Evolutionary conservation across 1,284 basidiomycete genomes (phyloP).

Genomic region (Kalmanozyma brasiliensis): DNA sequence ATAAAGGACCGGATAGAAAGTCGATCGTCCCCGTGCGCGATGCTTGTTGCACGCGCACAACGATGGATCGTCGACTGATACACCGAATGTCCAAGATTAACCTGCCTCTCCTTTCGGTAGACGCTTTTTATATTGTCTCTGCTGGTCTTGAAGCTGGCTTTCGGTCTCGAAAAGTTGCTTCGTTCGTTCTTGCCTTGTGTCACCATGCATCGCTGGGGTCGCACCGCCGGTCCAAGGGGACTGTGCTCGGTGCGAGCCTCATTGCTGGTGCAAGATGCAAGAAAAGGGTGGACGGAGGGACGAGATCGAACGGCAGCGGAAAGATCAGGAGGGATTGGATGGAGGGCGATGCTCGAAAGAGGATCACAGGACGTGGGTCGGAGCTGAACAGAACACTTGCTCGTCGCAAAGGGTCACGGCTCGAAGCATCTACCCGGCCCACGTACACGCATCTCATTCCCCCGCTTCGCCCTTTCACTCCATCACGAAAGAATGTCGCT

Average conservation of each 20-base stretch:
- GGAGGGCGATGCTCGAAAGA: not conserved
- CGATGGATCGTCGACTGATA: conserved; percentile 41
- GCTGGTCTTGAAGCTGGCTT: no score
- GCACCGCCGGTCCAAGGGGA: conserved; percentile 17
- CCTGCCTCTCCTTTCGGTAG: not conserved
- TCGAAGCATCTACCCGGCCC: conserved; percentile 27
- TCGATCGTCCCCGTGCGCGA: conserved; percentile 14
- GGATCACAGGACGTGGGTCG: conserved; percentile 4
- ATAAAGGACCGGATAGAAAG: conserved; percentile 48
- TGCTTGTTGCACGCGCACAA: no score
- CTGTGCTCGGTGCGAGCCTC: conserved; percentile 8
- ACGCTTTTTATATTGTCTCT: no score
- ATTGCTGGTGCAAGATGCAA: not conserved
- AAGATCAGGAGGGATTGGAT: no score
- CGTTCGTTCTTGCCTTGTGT: no score
- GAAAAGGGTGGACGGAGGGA: not conserved
- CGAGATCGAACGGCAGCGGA: not conserved
- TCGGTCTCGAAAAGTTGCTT: no score
- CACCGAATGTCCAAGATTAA: conserved; percentile 39
- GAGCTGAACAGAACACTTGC: conserved; percentile 44
- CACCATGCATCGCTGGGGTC: conserved; percentile 11
- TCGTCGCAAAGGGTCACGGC: conserved; percentile 21
- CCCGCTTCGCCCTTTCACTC: not conserved
- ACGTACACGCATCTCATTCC: conserved; percentile 9
- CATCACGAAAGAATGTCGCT: no score